Conservation (phyloP, 192 early-diverging fungal genomes). For the Geosiphon pyriformis region DNA sequence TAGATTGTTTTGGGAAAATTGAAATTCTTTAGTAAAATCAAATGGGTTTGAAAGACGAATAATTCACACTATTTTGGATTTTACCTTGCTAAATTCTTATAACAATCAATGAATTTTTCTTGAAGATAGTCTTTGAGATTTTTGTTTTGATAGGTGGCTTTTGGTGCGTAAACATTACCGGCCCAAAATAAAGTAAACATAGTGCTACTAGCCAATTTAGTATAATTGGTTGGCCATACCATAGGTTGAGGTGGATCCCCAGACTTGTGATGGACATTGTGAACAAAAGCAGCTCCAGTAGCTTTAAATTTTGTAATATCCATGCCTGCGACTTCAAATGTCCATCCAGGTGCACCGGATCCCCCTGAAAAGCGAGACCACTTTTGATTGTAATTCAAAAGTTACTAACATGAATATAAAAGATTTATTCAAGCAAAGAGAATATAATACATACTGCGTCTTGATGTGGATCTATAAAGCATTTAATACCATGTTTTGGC, state of each 20-base stretch:
- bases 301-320: conserved; percentile 68
- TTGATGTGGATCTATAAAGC: conserved; percentile 87
- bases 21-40: conserved; percentile 13
- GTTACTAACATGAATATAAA: neutral
- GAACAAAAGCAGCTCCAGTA: conserved; percentile 74
- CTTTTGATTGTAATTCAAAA: conserved; percentile 9
- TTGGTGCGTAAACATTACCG: conserved; percentile 69
- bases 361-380: conserved; percentile 76
- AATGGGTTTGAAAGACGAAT: too few relatives aligned
- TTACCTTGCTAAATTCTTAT: conserved; percentile 62
- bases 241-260: conserved; percentile 40
- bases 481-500: conserved; percentile 70
- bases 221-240: conserved; percentile 87
- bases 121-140: conserved; percentile 65
- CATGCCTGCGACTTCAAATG: conserved; percentile 76
- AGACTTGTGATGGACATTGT: conserved; percentile 53
- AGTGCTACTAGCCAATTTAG: conserved; percentile 72
- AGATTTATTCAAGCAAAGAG: neutral
- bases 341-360: conserved; percentile 82
- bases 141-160: conserved; percentile 57
- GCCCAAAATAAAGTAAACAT: conserved; percentile 85
- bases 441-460: conserved; percentile 53
- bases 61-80: too few relatives aligned
- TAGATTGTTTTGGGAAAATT: conserved; percentile 1
- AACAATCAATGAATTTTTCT: conserved; percentile 59